Conservation (phyloP, 768 basidiomycete species). For the Strobilomyces confusus region DNA sequence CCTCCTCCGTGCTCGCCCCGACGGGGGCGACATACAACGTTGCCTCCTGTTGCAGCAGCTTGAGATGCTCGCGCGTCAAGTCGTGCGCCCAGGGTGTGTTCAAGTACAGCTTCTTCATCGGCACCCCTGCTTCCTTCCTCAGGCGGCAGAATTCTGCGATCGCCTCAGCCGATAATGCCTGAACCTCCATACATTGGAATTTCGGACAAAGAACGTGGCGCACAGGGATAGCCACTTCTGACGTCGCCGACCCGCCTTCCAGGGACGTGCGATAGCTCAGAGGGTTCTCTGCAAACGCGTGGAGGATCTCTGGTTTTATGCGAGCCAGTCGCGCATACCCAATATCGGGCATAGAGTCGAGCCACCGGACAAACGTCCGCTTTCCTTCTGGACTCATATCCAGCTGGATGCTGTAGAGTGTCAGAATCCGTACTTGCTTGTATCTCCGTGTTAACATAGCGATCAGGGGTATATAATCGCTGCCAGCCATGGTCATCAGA, state of each 20-base stretch:
- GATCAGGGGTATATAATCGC: conserved; percentile 51
- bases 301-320: conserved; percentile 40
- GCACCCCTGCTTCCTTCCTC: conserved; percentile 39
- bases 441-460: conserved; percentile 43
- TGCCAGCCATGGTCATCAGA: conserved; percentile 48
- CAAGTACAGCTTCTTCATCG: conserved; percentile 50
- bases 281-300: conserved; percentile 45
- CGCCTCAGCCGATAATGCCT: conserved; percentile 30
- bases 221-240: conserved; percentile 5
- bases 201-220: conserved; percentile 39
- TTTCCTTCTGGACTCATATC: conserved; percentile 22
- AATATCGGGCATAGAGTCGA: conserved; percentile 56
- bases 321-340: conserved; percentile 47
- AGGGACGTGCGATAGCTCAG: conserved; percentile 13
- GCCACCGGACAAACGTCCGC: conserved; percentile 42
- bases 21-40: conserved; percentile 28
- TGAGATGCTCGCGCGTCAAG: conserved; percentile 21
- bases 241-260: conserved; percentile 2
- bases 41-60: conserved; percentile 22
- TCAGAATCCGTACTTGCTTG: conserved; percentile 51
- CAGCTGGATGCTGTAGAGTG: conserved; percentile 45
- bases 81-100: conserved; percentile 28
- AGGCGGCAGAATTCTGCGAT: conserved; percentile 35
- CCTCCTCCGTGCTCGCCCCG: conserved; percentile 45
- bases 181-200: conserved; percentile 45